A percentile compares a stretch with the other conserved stretches of the same genome.
phyloP scores from a whole-genome alignment of 768 basidiomycete genomes.

The Pleurotus cornucopiae region DNA sequence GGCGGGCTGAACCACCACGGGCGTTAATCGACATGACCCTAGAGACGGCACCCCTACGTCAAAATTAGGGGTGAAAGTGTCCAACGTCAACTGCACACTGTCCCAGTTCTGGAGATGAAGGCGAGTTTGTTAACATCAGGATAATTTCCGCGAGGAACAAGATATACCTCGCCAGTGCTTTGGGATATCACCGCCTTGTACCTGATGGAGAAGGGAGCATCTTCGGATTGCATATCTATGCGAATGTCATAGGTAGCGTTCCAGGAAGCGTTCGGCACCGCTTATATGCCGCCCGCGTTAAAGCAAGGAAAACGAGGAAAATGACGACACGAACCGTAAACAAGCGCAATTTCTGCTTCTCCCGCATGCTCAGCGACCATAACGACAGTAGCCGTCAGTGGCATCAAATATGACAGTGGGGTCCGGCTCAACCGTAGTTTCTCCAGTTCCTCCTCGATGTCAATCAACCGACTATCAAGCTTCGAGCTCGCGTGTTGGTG shows the following conservation, averaged over 20 bases:
- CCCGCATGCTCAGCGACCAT: conserved; percentile 11
- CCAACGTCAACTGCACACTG: conserved; percentile 15
- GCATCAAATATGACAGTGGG: not conserved
- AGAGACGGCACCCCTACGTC: conserved; percentile 14
- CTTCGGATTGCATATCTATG: conserved; percentile 34
- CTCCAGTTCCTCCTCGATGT: conserved; percentile 4
- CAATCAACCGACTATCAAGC: conserved; percentile 8
- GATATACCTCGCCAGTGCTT: conserved; percentile 35
- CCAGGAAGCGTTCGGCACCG: conserved; percentile 33
- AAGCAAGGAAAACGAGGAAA: not conserved
- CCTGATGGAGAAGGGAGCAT: conserved; percentile 30
- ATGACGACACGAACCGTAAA: conserved; percentile 8
- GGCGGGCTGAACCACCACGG: not conserved
- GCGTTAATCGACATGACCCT: not conserved
- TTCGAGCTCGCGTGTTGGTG: conserved; percentile 28
- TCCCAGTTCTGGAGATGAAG: conserved; percentile 13
- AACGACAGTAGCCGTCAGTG: conserved; percentile 2
- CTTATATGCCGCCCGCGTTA: conserved; percentile 21
- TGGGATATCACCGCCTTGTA: conserved; percentile 40
- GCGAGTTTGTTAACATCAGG: too few species aligned
- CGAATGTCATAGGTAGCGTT: conserved; percentile 36
- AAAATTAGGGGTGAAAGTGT: conserved; percentile 19
- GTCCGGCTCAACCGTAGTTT: not conserved
- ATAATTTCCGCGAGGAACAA: not conserved
- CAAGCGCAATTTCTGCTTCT: conserved; percentile 11